These are phyloP conservation scores for Auricularia sp. DNA, from an alignment of 768 basidiomycete genomes.

Conservation along the genomic window DNA sequence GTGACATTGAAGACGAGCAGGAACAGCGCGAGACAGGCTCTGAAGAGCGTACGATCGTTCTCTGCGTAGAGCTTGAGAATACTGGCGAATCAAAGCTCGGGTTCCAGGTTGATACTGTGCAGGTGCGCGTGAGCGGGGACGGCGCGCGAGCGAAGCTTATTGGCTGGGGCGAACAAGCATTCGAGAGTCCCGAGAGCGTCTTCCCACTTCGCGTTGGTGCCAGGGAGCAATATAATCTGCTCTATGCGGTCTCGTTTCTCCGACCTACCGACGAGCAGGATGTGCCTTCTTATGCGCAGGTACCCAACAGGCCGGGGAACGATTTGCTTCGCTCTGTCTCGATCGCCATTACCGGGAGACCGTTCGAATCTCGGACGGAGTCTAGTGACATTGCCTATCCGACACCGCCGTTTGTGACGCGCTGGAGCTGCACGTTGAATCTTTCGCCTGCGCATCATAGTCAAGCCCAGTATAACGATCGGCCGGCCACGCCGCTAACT, in stretches of 20 bases:
- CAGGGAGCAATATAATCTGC: constrained; percentile 75
- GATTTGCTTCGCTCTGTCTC: constrained; percentile 61
- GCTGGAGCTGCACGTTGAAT: constrained; percentile 87
- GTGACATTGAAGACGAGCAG: constrained; percentile 3
- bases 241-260: constrained; percentile 82
- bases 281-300: constrained; percentile 17
- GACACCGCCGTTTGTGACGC: constrained; percentile 65
- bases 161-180: constrained; percentile 35
- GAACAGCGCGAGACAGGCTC: constrained; percentile 30
- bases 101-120: constrained; percentile 67
- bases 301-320: constrained; percentile 10
- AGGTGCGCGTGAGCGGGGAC: constrained; percentile 64
- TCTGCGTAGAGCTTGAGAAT: constrained; percentile 89
- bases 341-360: constrained; percentile 69
- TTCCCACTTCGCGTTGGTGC: constrained; percentile 69
- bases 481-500: constrained; percentile 17
- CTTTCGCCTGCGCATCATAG: constrained; percentile 33
- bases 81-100: constrained; percentile 52
- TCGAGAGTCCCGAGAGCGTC: constrained; percentile 23
- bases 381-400: constrained; percentile 37
- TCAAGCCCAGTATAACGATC: constrained; percentile 9
- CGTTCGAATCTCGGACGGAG: constrained; percentile 28
- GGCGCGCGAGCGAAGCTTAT: constrained; percentile 41
- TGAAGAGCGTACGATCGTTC: constrained; percentile 74
- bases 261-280: constrained; percentile 40